phyloP scores from a whole-genome alignment of 306 rosid genomes.

The Rosa lucieae region DNA sequence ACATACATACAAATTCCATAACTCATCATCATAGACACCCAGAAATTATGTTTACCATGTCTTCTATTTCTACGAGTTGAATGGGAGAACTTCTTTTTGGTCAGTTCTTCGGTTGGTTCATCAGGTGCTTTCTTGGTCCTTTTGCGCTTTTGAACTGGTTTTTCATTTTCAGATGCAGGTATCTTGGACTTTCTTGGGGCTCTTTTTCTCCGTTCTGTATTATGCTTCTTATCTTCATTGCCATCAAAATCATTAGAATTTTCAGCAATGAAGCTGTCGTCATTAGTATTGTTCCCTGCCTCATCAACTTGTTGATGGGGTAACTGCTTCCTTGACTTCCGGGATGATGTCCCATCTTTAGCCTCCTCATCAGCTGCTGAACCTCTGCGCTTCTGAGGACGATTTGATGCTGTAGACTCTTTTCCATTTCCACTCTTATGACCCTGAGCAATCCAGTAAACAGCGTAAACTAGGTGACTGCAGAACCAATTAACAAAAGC shows the following conservation, averaged over 20 bases:
- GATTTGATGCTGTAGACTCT: constrained; percentile 24
- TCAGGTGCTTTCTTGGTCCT: constrained; percentile 42
- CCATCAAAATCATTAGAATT: constrained; percentile 32
- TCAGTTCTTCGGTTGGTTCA: constrained; percentile 35
- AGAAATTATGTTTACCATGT: constrained; percentile 45
- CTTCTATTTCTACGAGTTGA: constrained; percentile 70
- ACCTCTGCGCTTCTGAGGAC: constrained; percentile 34
- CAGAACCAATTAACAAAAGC: constrained; percentile 9
- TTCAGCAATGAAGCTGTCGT: constrained; percentile 36
- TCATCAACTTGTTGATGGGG: constrained; percentile 39
- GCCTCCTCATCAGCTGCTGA: constrained; percentile 32
- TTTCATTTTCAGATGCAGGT: constrained; percentile 52
- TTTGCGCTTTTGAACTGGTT: constrained; percentile 49
- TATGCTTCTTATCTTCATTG: constrained; percentile 38
- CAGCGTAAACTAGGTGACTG: constrained; percentile 23
- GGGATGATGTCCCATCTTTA: constrained; percentile 40
- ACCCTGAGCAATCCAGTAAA: constrained; percentile 37
- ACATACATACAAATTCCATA: background rate
- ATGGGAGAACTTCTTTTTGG: constrained; percentile 73
- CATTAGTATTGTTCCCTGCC: constrained; percentile 33
- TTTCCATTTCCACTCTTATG: constrained; percentile 29
- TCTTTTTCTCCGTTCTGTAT: constrained; percentile 42
- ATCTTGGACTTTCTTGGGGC: constrained; percentile 45
- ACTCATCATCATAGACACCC: background rate
- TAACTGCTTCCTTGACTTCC: constrained; percentile 45